Evolutionary conservation across 495 filamentous ascomycete species (phyloP).

Genomic region (Neurospora tetrasperma): DNA sequence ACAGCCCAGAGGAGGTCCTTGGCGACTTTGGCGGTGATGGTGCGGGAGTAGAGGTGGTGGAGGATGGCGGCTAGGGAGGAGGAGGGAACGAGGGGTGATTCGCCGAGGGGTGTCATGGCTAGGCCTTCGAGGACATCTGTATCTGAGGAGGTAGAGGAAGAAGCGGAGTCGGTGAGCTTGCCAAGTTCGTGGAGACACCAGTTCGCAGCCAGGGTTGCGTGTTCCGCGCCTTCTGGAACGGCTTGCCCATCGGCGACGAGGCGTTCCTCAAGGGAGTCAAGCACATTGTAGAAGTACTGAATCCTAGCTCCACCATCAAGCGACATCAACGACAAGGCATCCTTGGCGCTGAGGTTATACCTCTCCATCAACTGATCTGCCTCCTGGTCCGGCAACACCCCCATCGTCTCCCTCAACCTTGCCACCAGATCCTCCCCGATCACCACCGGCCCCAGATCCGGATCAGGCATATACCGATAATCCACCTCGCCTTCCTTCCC

Average conservation of each 20-base stretch:
- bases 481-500: conserved; percentile 97
- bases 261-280: conserved; percentile 40
- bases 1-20: conserved; percentile 60
- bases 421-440: conserved; percentile 59
- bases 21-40: conserved; percentile 66
- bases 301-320: conserved; percentile 72
- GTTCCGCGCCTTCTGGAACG: background rate
- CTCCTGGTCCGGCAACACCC: conserved; percentile 59
- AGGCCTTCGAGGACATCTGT: conserved; percentile 10
- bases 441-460: conserved; percentile 72
- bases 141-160: background rate
- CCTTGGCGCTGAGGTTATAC: conserved; percentile 67
- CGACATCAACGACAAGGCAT: conserved; percentile 70
- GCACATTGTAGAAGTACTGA: conserved; percentile 72
- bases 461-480: conserved; percentile 97
- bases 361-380: conserved; percentile 45
- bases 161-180: conserved; percentile 43
- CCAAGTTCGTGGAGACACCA: conserved; percentile 88
- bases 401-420: conserved; percentile 44
- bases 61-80: conserved; percentile 57
- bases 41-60: conserved; percentile 46
- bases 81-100: conserved; percentile 41
- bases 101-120: conserved; percentile 29
- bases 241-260: conserved; percentile 27
- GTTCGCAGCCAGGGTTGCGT: conserved; percentile 41